phyloP scores from a whole-genome alignment of 192 early-diverging fungal genomes.

The Chytriomyces sp. region DNA sequence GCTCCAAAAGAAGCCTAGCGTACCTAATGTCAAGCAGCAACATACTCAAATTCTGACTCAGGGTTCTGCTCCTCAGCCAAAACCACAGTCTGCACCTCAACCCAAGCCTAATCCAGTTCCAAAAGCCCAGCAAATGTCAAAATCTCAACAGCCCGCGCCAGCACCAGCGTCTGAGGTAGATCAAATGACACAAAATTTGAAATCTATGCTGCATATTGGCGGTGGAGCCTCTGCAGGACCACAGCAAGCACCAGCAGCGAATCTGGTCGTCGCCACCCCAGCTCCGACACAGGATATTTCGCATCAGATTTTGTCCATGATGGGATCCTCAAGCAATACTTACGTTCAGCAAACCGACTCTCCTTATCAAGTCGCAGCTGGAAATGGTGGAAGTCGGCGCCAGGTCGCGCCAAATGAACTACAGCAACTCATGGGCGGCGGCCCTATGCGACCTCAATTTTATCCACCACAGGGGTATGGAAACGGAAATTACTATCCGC shows the following conservation, averaged over 20 bases:
- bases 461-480: neutral
- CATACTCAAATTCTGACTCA: conserved; percentile 11
- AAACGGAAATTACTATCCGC: conserved; percentile 1
- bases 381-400: neutral
- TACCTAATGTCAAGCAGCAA: conserved; percentile 4
- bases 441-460: neutral
- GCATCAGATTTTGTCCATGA: conserved; percentile 24
- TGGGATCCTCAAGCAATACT: conserved; percentile 2
- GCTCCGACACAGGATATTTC: conserved; percentile 13
- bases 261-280: conserved; percentile 1
- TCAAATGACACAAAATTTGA: conserved; percentile 16
- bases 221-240: neutral
- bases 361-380: neutral
- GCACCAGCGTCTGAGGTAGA: neutral
- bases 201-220: conserved; percentile 29
- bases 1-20: neutral
- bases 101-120: too few relatives aligned
- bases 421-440: conserved; percentile 5
- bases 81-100: too few relatives aligned
- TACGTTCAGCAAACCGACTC: neutral
- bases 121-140: conserved; percentile 3
- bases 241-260: neutral
- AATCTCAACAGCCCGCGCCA: conserved; percentile 1
- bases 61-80: neutral
- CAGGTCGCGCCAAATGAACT: conserved; percentile 2